Evolutionary conservation across 495 filamentous ascomycete species (phyloP), one percentile per base, ranked within the genome.

Genomic region (Clavariopsis aquatica): DNA sequence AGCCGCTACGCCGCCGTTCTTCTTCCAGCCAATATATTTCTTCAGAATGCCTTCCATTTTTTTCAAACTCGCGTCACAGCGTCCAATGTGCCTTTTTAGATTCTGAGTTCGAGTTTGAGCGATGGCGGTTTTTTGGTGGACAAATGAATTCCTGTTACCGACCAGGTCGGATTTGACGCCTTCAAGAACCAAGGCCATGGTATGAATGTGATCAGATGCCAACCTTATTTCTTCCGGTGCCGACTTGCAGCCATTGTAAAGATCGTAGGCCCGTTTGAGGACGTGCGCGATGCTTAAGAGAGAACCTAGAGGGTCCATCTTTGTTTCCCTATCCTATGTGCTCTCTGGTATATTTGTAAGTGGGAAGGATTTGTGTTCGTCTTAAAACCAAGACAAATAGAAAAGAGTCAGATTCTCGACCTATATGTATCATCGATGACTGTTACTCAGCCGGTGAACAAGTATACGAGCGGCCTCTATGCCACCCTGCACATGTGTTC

Each of bases 141-240:
- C 22, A 20, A 43, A 60, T 1, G 65, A 68, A n/a, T 23, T 17
- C 6, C 17, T 9, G 46, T 62, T 68, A 8, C 38, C n/a, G 34
- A 58, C 10, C 1, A 68, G 43, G 34, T 68, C 54, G 20, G 65
- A 55, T 12, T 38, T 7, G 4, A 68, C 59, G 46, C 60, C 65
- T 49, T 68, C 59, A 24, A 68, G 59, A 6, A 62, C 52, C 15
- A 68, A 45, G 9, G 45, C 51, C 59, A 68, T 63, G 24, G 23
- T 24, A 20, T 68, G 65, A 17, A 68, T 34, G 29, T 68, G 60
- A 2, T 57, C 58, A 3, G 52, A 8, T 23, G 59, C 65, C 13
- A 57, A 45, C 0, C 38, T 22, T 8, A 68, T 53, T 43, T 68
- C 65, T 46, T 63, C 52, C 0, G 58, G 43, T 10, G 58, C 65